Evolutionary conservation across 1,284 basidiomycete species (phyloP).

Genomic region (Malassezia sp.): DNA sequence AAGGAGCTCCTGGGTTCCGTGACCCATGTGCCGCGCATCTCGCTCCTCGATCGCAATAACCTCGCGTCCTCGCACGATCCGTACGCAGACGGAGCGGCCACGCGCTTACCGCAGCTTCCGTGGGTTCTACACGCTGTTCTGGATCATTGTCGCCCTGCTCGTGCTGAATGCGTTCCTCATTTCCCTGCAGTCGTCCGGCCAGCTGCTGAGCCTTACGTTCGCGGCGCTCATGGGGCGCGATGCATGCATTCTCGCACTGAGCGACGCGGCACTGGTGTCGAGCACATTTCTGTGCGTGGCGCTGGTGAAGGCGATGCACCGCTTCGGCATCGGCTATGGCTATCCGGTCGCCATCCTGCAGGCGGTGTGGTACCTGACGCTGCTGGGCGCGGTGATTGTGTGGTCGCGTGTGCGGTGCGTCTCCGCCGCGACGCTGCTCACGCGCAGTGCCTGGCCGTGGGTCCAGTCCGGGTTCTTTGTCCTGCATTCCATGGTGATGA

Average conservation of each 20-base stretch:
- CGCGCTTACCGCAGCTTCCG: constrained; percentile 21
- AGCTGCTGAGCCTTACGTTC: constrained; percentile 65
- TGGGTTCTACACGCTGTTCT: constrained; percentile 45
- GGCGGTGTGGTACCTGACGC: constrained; percentile 28
- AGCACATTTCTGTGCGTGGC: constrained; percentile 67
- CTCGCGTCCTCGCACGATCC: not conserved
- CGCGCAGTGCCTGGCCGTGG: constrained; percentile 78
- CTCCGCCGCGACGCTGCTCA: not conserved
- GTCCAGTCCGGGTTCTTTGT: constrained; percentile 93
- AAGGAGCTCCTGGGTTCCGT: not conserved
- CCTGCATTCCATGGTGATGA: constrained; percentile 74
- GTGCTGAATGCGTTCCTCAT: constrained; percentile 38
- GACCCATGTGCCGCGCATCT: constrained; percentile 7
- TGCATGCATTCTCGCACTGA: constrained; percentile 67
- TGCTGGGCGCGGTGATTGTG: constrained; percentile 33
- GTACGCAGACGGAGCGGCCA: not conserved
- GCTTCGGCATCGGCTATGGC: constrained; percentile 52
- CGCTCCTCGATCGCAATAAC: constrained; percentile 6
- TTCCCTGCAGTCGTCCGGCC: constrained; percentile 53
- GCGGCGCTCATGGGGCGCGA: constrained; percentile 79
- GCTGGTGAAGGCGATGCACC: constrained; percentile 51
- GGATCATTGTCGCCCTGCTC: constrained; percentile 37
- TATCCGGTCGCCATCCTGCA: constrained; percentile 23
- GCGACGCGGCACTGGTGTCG: constrained; percentile 68
- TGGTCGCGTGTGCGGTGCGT: constrained; percentile 30